Base-by-base conservation (phyloP, 2,329 filamentous ascomycete genomes). In the Pestalotiopsis sp. region DNA sequence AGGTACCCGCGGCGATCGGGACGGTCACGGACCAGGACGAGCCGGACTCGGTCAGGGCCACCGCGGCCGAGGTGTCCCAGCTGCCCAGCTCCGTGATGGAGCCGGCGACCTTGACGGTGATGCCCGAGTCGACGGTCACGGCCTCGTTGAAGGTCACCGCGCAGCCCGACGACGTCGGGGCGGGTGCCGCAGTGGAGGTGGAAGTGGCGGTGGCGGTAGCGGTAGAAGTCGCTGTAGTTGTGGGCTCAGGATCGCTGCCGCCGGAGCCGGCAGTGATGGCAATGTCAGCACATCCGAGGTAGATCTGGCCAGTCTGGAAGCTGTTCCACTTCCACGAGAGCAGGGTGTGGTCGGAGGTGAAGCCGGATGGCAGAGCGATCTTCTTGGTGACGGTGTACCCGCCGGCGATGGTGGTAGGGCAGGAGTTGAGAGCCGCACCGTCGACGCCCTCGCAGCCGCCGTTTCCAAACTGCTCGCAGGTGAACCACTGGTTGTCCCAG, bases 271-370 rank as follows among this genome's bases (percentile, higher is more conserved):
- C 45, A 14, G 49, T 66, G 66, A 87, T 85, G 14, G 83, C 81
- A 67, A 87, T 86, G 71, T 87, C 85, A 2, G 86, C 85, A 70
- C 86, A 88, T 3, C 80, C 82, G 3, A 87, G 78, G 72, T 87
- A 88, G 7, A 87, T 79, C 76, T 88, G 86, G 0, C 79, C 79
- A 0, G 86, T 87, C 76, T 88, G 85, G 75, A 82, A 87, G 0
- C 84, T 82, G 76, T 88, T 87, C 86, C 85, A 88, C 68, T 83
- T 82, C 74, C 86, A 84, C 0, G 83, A 84, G 0, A 88, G 77
- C 25, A 88, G 76, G 0, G 86, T 88, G 71, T 88, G 86, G 64
- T 82, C 78, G 0, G 84, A 84, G 2, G 76, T 71, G 70, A 83
- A 86, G 52, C 85, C 78, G 2, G 25, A 13, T 1, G 85, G 85